Percentiles rank a stretch among this genome's conserved stretches.
These are phyloP conservation scores for Plenodomus biglobosus DNA, from an alignment of 2,329 filamentous ascomycete genomes.

Conservation along the genomic window DNA sequence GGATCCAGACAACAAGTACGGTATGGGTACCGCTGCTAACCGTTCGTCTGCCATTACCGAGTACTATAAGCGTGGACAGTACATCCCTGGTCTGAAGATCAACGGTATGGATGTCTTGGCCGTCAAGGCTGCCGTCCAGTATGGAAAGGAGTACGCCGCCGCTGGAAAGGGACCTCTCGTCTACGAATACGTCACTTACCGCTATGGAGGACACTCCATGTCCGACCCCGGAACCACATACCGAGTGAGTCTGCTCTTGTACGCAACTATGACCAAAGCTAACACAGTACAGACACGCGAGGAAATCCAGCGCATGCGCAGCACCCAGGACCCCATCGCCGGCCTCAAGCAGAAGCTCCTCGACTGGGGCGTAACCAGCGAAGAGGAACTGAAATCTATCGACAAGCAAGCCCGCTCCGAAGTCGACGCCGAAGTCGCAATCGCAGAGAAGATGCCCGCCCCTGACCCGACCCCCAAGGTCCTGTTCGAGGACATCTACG, in stretches of 20 bases:
- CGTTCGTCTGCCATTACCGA: constrained; percentile 95
- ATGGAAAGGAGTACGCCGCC: constrained; percentile 84
- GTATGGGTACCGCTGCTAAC: constrained; percentile 96
- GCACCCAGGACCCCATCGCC: constrained; percentile 96
- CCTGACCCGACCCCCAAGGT: constrained; percentile 80
- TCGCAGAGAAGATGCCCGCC: constrained; percentile 81
- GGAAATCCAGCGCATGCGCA: constrained; percentile 99
- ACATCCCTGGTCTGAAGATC: constrained; percentile 98
- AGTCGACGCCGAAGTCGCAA: constrained; percentile 87
- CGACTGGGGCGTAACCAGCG: constrained; percentile 87
- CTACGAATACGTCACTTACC: constrained; percentile 98
- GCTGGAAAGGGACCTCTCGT: constrained; percentile 90
- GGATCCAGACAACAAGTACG: constrained; percentile 96
- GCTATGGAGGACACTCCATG: constrained; percentile 99
- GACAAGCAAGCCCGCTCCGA: constrained; percentile 88
- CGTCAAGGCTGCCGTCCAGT: constrained; percentile 92
- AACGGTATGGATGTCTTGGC: constrained; percentile 99
- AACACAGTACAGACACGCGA: constrained; percentile 69
- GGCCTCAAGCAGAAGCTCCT: constrained; percentile 97
- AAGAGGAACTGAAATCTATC: constrained; percentile 94
- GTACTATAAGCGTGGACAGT: constrained; percentile 99
- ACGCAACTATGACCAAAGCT: constrained; percentile 4
- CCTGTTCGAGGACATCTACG: constrained; percentile 96
- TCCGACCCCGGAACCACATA: constrained; percentile 99
- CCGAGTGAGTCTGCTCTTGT: constrained; percentile 54